A percentile compares a stretch with the other conserved stretches of the same genome.
phyloP scores from a whole-genome alignment of 2,329 filamentous ascomycete genomes.

The Neobulgaria alba region DNA sequence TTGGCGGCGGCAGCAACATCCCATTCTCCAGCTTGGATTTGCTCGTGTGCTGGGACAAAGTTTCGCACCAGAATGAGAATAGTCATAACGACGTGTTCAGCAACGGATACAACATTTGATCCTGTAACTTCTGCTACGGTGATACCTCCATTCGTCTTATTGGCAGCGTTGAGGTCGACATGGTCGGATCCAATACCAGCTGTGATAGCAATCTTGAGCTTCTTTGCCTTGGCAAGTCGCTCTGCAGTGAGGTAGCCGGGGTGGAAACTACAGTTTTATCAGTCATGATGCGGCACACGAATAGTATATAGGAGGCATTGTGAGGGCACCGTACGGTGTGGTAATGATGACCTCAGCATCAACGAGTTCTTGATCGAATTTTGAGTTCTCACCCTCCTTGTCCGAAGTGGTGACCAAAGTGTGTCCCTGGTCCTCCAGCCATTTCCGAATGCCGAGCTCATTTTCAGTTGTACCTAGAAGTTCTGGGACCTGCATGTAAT shows the following conservation, averaged over 20 bases:
- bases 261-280: conserved; percentile 63
- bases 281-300: conserved; percentile 1
- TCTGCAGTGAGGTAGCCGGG: conserved; percentile 95
- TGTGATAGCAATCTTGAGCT: conserved; percentile 93
- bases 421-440: conserved; percentile 96
- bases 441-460: conserved; percentile 93
- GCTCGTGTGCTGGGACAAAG: conserved; percentile 96
- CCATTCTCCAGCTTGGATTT: conserved; percentile 84
- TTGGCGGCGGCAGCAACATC: conserved; percentile 92
- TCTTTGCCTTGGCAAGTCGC: conserved; percentile 96
- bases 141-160: conserved; percentile 96
- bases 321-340: conserved; percentile 57
- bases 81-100: conserved; percentile 99
- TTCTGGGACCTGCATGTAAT: conserved; percentile 50
- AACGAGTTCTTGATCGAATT: conserved; percentile 90
- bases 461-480: conserved; percentile 90
- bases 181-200: conserved; percentile 98
- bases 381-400: conserved; percentile 91
- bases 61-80: conserved; percentile 94
- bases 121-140: conserved; percentile 97
- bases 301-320: conserved; percentile 4
- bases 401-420: conserved; percentile 94
- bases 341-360: conserved; percentile 99
- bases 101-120: conserved; percentile 96
- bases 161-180: conserved; percentile 84